phyloP scores from a whole-genome alignment of 31 red algal genomes.

The Asparagopsis taxiformis region DNA sequence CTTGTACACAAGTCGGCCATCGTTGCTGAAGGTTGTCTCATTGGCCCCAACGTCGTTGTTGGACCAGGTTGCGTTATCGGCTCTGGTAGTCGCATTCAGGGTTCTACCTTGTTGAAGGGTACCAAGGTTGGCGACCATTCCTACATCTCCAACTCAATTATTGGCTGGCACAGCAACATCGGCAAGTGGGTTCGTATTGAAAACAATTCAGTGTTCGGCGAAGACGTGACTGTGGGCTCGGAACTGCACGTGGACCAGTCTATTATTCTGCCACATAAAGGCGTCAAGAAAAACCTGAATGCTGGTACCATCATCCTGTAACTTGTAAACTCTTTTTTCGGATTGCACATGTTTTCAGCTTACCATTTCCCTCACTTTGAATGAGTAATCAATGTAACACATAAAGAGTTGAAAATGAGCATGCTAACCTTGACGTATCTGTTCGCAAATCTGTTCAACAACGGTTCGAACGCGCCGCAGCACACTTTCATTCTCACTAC shows the following conservation, averaged over 20 bases:
- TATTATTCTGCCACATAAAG: slow-evolving; percentile 93
- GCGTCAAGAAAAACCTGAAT: slow-evolving; percentile 76
- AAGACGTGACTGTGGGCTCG: slow-evolving; percentile 84
- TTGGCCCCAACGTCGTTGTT: slow-evolving; percentile 96
- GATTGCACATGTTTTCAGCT: no score
- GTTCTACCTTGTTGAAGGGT: slow-evolving; percentile 64
- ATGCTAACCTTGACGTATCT: no score
- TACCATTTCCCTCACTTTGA: no score
- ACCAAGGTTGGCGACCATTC: slow-evolving; percentile 66
- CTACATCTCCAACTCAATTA: slow-evolving; percentile 72
- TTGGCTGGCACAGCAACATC: slow-evolving; percentile 86
- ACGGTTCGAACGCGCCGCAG: no score
- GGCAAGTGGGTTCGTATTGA: slow-evolving; percentile 92
- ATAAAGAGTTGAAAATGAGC: no score
- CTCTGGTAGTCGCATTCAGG: slow-evolving; percentile 76
- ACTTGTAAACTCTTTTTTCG: no score
- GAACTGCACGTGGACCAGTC: slow-evolving; percentile 87
- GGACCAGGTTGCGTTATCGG: slow-evolving; percentile 84
- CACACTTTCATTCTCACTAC: no score
- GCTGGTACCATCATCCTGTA: slow-evolving; percentile 84
- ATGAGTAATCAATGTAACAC: no score
- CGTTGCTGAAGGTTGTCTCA: slow-evolving; percentile 63
- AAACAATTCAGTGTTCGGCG: slow-evolving; percentile 83
- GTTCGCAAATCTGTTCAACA: no score
- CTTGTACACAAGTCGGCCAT: slow-evolving; percentile 74